These are phyloP conservation scores for Chaetomium globosum DNA, from an alignment of 2,329 filamentous ascomycete genomes.

Conservation along the genomic window DNA sequence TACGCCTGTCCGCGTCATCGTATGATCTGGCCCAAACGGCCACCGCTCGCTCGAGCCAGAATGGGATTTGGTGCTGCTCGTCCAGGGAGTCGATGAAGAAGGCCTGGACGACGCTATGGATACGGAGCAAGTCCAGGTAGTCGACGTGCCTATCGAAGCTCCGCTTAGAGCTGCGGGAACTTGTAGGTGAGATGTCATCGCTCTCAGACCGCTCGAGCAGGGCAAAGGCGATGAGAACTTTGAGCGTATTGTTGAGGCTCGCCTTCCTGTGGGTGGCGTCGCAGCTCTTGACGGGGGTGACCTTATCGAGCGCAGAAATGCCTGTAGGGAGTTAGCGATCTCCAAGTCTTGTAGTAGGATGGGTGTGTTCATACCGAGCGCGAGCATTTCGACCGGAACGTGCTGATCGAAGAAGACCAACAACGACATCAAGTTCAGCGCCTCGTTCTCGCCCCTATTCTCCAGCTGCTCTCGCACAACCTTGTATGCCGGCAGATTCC, in stretches of 20 bases:
- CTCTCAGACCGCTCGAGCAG: conserved; percentile 55
- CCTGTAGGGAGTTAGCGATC: conserved; percentile 42
- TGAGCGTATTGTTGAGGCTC: conserved; percentile 53
- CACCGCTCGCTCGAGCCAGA: conserved; percentile 55
- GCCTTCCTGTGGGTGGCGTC: conserved; percentile 44
- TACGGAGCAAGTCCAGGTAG: conserved; percentile 53
- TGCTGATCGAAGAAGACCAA: conserved; percentile 67
- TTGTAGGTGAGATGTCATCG: conserved; percentile 46
- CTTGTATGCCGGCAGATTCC: conserved; percentile 51
- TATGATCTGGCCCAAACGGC: conserved; percentile 55
- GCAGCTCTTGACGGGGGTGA: conserved; percentile 51
- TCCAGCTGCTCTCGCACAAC: conserved; percentile 55
- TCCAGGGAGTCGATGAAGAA: conserved; percentile 55
- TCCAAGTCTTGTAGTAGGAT: too few relatives aligned
- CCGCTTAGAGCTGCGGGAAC: conserved; percentile 46
- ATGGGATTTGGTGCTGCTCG: conserved; percentile 46
- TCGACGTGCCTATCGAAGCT: conserved; percentile 49
- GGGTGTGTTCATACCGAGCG: conserved; percentile 59
- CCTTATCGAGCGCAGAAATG: conserved; percentile 49
- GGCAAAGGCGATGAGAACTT: conserved; percentile 55
- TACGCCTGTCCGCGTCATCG: conserved; percentile 49
- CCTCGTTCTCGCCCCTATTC: conserved; percentile 52
- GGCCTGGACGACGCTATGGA: conserved; percentile 57
- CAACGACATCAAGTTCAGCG: conserved; percentile 66
- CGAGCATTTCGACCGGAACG: conserved; percentile 67